Evolutionary conservation across 1,284 basidiomycete genomes (phyloP).

Genomic region (Sporisorium graminicola): DNA sequence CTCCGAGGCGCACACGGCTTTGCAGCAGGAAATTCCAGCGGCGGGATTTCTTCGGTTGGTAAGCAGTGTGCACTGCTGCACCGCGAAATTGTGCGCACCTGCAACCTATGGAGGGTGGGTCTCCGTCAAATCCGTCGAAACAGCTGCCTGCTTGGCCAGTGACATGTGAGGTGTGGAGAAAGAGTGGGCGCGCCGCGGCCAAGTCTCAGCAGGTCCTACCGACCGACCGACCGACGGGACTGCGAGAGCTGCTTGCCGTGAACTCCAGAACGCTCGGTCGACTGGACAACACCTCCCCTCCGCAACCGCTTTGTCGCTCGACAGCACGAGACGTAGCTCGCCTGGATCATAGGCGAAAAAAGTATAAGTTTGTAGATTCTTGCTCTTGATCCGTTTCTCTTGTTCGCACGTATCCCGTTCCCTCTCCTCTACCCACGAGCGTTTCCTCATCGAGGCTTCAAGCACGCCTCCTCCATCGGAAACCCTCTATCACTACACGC

Average conservation of each 20-base stretch:
- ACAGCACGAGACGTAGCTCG: neutral
- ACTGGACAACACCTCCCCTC: conserved; percentile 13
- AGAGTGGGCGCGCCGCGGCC: neutral
- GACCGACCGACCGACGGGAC: neutral
- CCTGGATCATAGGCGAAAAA: neutral
- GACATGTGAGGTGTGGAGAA: conserved; percentile 6
- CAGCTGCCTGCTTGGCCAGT: no score
- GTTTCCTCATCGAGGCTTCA: neutral
- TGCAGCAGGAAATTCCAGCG: no score
- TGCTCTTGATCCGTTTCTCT: no score
- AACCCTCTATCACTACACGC: neutral
- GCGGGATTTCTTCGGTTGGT: neutral
- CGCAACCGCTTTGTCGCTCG: neutral
- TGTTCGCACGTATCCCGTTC: no score
- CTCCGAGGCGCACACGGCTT: no score
- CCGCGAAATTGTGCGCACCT: neutral
- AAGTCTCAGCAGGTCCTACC: neutral
- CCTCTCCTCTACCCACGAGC: neutral
- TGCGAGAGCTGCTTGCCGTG: conserved; percentile 32
- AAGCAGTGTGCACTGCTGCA: neutral
- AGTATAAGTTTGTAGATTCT: conserved; percentile 3
- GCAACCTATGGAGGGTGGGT: neutral
- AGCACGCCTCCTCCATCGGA: neutral
- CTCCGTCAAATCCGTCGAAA: conserved; percentile 36
- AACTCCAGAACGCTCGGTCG: conserved; percentile 19